Evolutionary conservation across 176 grass and related monocot species (phyloP), one percentile per base, ranked within the genome.

Genomic region (Triticum turgidum): DNA sequence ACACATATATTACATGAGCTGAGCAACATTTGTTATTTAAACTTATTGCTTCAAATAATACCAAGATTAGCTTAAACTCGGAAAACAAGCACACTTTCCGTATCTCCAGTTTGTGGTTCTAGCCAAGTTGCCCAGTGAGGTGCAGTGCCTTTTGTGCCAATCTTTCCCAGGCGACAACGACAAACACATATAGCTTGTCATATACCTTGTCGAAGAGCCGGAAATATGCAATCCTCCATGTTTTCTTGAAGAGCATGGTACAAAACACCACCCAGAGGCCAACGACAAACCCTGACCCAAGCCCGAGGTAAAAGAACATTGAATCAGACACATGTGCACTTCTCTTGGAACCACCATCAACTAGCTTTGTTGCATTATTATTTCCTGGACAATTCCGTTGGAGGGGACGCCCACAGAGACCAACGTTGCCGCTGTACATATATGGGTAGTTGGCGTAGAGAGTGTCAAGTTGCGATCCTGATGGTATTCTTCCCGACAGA

Each of bases 261-360:
- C 67, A 82, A 5, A 86, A 69, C 5, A 91, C 30, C 44, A 47
- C 18, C 89, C 62, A 88, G 12, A 88, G 64, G 39, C 89, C 89
- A 61, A 78, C 24, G 3, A 82, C 15, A 56, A 82, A 71, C n/a
- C 89, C 82, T 35, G 69, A 11, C 9, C n/a, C 59, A 27, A 85
- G 18, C 0, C 77, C 65, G 30, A 79, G 7, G 14, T 67, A 76
- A 25, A 84, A 65, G 45, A 38, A 44, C 34, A 22, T 8, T 1
- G 3, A 33, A n/a, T 61, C 30, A 27, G 22, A 27, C 2, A 64
- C 61, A 64, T 5, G 24, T 1, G 4, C n/a, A 18, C 61, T 25
- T 11, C n/a, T 11, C n/a, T 12, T 13, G 9, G 51, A 5, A 9
- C 5, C 39, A 4, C 45, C 4, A 13, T 47, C 6, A 7, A 11